Conservation (phyloP, 495 filamentous ascomycete species). For the Hypoxylon fragiforme region DNA sequence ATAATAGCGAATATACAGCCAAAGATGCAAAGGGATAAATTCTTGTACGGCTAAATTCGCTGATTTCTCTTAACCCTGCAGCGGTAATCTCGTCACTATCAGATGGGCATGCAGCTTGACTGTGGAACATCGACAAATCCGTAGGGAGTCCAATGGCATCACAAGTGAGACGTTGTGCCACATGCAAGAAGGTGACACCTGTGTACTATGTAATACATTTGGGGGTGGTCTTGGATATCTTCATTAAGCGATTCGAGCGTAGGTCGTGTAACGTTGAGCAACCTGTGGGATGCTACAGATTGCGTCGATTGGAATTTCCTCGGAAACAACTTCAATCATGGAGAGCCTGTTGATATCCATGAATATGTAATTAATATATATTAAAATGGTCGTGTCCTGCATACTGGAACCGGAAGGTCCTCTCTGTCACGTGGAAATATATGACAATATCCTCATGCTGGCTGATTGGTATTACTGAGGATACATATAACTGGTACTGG, state of each 20-base stretch:
- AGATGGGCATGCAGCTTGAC: not conserved
- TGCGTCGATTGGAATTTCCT: slow-evolving; percentile 17
- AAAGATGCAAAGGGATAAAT: not conserved
- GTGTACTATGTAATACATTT: too few species aligned
- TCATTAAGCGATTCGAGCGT: slow-evolving; percentile 8
- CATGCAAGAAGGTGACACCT: slow-evolving; percentile 11
- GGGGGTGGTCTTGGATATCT: slow-evolving; percentile 5
- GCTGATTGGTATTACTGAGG: slow-evolving; percentile 5
- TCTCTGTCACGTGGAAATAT: slow-evolving; percentile 17
- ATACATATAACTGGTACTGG: slow-evolving; percentile 22
- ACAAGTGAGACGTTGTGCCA: too few species aligned
- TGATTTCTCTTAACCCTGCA: slow-evolving; percentile 4
- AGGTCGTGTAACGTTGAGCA: slow-evolving; percentile 28
- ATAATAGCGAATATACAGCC: not conserved
- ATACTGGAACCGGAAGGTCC: slow-evolving; percentile 23
- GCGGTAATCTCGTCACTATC: not conserved
- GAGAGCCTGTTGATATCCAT: slow-evolving; percentile 1
- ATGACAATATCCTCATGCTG: slow-evolving; percentile 4
- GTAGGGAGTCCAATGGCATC: slow-evolving; percentile 3
- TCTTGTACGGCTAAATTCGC: slow-evolving; percentile 27
- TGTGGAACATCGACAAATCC: slow-evolving; percentile 10
- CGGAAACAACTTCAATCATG: slow-evolving; percentile 11
- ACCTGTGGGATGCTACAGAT: slow-evolving; percentile 20
- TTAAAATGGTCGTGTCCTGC: slow-evolving; percentile 10
- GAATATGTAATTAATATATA: too few species aligned